A percentile compares a stretch with the other conserved stretches of the same genome.
Conservation (phyloP, 1,284 basidiomycete genomes). For the Ustilago trichophora region DNA sequence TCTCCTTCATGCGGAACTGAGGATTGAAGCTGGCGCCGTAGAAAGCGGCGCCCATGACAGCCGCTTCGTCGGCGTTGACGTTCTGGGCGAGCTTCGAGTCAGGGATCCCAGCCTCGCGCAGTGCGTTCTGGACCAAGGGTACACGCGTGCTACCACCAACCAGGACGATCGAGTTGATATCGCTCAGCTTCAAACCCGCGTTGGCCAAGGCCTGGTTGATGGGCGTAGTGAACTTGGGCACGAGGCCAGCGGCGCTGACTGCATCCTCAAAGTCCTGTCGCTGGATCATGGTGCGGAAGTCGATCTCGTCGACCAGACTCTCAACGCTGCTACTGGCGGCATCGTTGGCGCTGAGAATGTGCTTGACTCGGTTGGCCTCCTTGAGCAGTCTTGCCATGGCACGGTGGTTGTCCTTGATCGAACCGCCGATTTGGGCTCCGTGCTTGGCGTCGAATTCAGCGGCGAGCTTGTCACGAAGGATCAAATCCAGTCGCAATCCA, state of each 20-base stretch:
- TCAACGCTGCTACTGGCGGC: conserved; percentile 83
- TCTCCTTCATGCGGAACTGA: conserved; percentile 95
- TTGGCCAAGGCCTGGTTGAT: conserved; percentile 79
- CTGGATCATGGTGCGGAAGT: conserved; percentile 82
- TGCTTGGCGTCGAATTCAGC: conserved; percentile 78
- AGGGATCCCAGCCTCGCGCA: conserved; percentile 60
- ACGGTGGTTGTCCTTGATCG: conserved; percentile 73
- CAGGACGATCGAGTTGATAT: conserved; percentile 87
- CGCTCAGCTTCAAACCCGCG: conserved; percentile 76
- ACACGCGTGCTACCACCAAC: conserved; percentile 89
- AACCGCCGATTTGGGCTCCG: conserved; percentile 50
- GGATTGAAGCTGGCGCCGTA: conserved; percentile 88
- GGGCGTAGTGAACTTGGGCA: conserved; percentile 47
- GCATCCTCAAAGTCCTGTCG: conserved; percentile 78
- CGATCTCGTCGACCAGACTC: conserved; percentile 86
- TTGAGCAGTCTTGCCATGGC: conserved; percentile 93
- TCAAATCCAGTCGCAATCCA: conserved; percentile 83
- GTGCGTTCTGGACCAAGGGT: conserved; percentile 83
- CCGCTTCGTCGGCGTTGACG: conserved; percentile 96
- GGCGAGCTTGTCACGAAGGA: conserved; percentile 82
- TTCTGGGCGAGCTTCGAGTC: conserved; percentile 72
- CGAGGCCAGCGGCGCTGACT: conserved; percentile 40
- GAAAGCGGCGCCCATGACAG: conserved; percentile 88
- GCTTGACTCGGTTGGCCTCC: conserved; percentile 90
- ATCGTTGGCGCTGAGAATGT: conserved; percentile 89